Conservation (phyloP, 2,329 filamentous ascomycete species). For the Cercospora zeae-maydis region DNA sequence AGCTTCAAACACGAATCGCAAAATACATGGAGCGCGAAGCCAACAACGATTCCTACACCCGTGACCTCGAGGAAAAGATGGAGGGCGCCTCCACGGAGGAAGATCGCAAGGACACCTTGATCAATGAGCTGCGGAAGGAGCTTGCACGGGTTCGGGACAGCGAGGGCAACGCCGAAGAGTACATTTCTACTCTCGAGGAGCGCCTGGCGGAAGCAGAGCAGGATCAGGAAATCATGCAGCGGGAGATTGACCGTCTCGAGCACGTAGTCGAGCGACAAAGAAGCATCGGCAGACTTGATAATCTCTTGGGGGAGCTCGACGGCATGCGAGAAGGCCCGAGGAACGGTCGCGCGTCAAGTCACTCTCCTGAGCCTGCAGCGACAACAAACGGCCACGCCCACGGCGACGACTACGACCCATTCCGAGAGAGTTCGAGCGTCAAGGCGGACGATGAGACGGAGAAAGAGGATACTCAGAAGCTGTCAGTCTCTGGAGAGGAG, state of each 20-base stretch:
- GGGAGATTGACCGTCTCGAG: conserved; percentile 89
- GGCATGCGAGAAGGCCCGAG: conserved; percentile 19
- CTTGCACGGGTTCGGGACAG: conserved; percentile 83
- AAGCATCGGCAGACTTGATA: conserved; percentile 91
- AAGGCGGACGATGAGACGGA: conserved; percentile 20
- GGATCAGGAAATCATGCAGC: conserved; percentile 93
- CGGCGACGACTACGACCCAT: conserved; percentile 27
- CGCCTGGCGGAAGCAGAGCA: conserved; percentile 93
- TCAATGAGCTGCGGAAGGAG: conserved; percentile 86
- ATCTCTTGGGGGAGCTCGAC: conserved; percentile 85
- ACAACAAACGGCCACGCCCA: conserved; percentile 29
- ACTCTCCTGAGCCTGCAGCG: conserved; percentile 6
- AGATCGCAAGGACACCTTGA: conserved; percentile 83
- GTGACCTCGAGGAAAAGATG: conserved; percentile 84
- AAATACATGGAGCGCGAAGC: conserved; percentile 89
- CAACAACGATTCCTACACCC: conserved; percentile 88
- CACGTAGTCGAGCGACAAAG: conserved; percentile 93
- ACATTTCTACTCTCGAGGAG: conserved; percentile 95
- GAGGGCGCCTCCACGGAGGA: conserved; percentile 88
- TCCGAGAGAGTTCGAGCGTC: conserved; percentile 18
- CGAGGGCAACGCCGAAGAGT: conserved; percentile 86
- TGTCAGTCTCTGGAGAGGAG: conserved; percentile 10
- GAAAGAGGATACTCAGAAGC: conserved; percentile 18
- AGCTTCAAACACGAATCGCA: conserved; percentile 84
- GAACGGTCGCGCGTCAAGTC: conserved; percentile 19